Conservation (phyloP, 805 yeast species). For the Candida ficus region DNA sequence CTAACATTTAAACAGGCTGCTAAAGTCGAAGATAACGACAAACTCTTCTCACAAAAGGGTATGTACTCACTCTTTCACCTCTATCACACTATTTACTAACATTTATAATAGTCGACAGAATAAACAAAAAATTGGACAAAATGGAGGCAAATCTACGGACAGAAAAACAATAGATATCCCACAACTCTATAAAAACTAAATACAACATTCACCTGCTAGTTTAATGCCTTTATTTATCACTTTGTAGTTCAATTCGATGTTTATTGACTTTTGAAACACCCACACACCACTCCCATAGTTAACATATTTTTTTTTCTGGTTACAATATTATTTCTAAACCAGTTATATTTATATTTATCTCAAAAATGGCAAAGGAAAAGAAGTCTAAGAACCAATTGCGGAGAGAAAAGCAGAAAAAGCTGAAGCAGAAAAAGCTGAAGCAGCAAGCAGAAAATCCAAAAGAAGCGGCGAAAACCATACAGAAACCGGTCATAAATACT, state of each 20-base stretch:
- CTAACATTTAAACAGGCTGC: conserved; percentile 4
- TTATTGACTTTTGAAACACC: background rate
- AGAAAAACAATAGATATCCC: background rate
- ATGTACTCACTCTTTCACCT: background rate
- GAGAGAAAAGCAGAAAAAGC: conserved; percentile 23
- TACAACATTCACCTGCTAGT: no score
- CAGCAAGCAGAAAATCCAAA: background rate
- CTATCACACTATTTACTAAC: conserved; percentile 11
- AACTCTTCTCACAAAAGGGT: conserved; percentile 15
- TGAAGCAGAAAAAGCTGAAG: conserved; percentile 18
- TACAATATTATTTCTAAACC: no score
- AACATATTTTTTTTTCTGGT: background rate
- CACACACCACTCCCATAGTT: background rate
- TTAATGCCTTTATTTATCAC: no score
- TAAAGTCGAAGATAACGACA: conserved; percentile 22
- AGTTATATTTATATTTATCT: no score
- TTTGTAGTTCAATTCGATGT: no score
- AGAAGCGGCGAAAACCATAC: background rate
- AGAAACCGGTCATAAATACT: background rate
- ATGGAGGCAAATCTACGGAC: conserved; percentile 17
- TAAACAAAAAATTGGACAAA: conserved; percentile 20
- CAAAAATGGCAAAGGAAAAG: conserved; percentile 14
- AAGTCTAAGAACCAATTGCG: conserved; percentile 35
- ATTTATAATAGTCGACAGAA: conserved; percentile 17
- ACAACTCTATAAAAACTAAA: no score